Conservation (phyloP, 208 protist genomes). For the Wallacemonas sp. region DNA sequence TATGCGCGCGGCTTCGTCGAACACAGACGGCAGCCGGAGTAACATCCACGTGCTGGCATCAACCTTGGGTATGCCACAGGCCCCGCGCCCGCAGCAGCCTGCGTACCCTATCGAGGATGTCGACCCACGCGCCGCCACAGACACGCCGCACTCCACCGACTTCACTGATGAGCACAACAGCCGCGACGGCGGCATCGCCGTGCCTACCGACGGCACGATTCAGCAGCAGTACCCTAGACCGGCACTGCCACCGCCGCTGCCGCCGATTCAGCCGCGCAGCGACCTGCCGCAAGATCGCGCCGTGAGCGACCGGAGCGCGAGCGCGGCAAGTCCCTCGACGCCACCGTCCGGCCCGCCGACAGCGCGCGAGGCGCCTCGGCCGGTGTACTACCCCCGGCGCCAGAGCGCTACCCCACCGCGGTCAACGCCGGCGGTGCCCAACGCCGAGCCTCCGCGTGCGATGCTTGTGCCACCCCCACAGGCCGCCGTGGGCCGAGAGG, state of each 20-base stretch:
- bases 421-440: not conserved
- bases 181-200: slow-evolving; percentile 6
- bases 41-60: slow-evolving; percentile 6
- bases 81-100: not conserved
- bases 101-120: slow-evolving; percentile 11
- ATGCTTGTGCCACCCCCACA: too few relatives aligned
- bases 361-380: not conserved
- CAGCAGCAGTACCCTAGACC: slow-evolving; percentile 22
- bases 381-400: slow-evolving; percentile 6
- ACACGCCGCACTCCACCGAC: slow-evolving; percentile 2
- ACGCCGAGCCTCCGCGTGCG: too few relatives aligned
- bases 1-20: slow-evolving; percentile 16
- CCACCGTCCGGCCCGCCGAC: slow-evolving; percentile 14
- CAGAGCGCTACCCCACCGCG: not conserved
- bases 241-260: slow-evolving; percentile 30
- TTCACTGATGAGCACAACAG: not conserved
- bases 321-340: not conserved
- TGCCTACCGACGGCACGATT: slow-evolving; percentile 15
- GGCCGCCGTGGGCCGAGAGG: too few relatives aligned
- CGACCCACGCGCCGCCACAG: not conserved
- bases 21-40: slow-evolving; percentile 5
- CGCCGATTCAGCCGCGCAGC: slow-evolving; percentile 1
- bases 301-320: not conserved
- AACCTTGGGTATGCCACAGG: not conserved
- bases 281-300: not conserved